Evolutionary conservation across 345 rosid species (phyloP).

Genomic region (Linum tenue): DNA sequence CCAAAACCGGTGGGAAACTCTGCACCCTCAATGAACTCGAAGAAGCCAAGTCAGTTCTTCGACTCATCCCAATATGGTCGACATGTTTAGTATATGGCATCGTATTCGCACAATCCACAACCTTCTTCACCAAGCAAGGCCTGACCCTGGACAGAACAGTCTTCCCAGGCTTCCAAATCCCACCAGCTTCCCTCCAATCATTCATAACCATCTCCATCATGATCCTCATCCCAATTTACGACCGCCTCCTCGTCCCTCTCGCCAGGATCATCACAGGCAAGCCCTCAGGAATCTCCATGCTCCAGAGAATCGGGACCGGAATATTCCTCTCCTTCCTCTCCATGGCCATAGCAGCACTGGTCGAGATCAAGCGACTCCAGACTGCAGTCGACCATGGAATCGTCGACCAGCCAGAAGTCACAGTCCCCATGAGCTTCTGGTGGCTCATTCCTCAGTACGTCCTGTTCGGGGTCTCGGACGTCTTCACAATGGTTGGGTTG

Average conservation of each 20-base stretch:
- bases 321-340: constrained; percentile 12
- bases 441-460: constrained; percentile 3
- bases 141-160: constrained; percentile 21
- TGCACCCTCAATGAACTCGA: constrained; percentile 16
- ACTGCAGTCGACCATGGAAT: neutral
- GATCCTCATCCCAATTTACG: constrained; percentile 19
- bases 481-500: constrained; percentile 3
- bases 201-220: constrained; percentile 11
- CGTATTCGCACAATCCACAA: constrained; percentile 15
- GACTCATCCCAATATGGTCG: constrained; percentile 22
- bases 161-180: constrained; percentile 7
- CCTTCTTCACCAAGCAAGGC: constrained; percentile 22
- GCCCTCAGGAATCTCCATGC: constrained; percentile 19
- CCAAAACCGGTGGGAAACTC: constrained; percentile 1
- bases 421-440: constrained; percentile 3
- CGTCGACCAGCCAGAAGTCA: neutral
- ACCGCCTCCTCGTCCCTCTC: constrained; percentile 15
- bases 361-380: neutral
- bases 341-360: constrained; percentile 6
- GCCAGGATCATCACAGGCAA: constrained; percentile 15
- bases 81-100: constrained; percentile 16
- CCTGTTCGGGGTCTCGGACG: neutral
- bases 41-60: constrained; percentile 19
- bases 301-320: constrained; percentile 23
- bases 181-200: constrained; percentile 20